Evolutionary conservation across 495 filamentous ascomycete genomes (phyloP), one percentile per base, ranked within the genome.

Genomic region (Neurospora tetraspora): DNA sequence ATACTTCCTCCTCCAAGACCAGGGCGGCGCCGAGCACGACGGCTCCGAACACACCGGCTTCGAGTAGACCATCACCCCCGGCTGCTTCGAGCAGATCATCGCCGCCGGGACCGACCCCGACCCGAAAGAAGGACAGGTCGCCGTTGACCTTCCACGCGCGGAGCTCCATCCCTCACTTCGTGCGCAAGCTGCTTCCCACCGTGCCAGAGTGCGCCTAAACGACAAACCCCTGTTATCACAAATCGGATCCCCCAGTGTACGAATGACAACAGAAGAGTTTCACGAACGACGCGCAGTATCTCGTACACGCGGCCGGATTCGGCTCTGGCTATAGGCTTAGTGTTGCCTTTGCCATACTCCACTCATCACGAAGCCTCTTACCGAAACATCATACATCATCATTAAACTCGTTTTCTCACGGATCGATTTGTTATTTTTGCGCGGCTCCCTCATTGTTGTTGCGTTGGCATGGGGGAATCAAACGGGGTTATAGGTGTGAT

Each of bases 91-190:
- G 71, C 78, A 45, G 77, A 81, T 71, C 14, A 16, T 65, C 53
- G 27, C 53, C 27, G 53, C 53, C 53, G 53, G 53, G 53, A 71
- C 71, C 79, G 70, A 76, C 73, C n/a, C 71, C 79, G 70, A 76
- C 73, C n/a, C 74, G 80, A 74, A 80, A 74, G 76, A 81, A 77
- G 78, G 75, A 75, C 77, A 79, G 73, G 75, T 75, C 78, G 72
- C 71, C 75, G 71, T 76, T 80, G 77, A 74, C 77, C 73, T 74
- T 74, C 73, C 78, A 81, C 74, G 80, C 80, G 74, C 81, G 81
- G 27, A 80, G 78, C 75, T n/a, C 77, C 72, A 78, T 83, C 38
- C 78, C 83, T 74, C 82, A 79, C 78, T 85, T 85, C 72, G 81
- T 85, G 80, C 82, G 84, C 45, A 81, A 80, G 72, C 75, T 82